Evolutionary conservation across 371 early-diverging fungal genomes (phyloP), one percentile per base, ranked within the genome.

Genomic region (Nematocida ironsii): DNA sequence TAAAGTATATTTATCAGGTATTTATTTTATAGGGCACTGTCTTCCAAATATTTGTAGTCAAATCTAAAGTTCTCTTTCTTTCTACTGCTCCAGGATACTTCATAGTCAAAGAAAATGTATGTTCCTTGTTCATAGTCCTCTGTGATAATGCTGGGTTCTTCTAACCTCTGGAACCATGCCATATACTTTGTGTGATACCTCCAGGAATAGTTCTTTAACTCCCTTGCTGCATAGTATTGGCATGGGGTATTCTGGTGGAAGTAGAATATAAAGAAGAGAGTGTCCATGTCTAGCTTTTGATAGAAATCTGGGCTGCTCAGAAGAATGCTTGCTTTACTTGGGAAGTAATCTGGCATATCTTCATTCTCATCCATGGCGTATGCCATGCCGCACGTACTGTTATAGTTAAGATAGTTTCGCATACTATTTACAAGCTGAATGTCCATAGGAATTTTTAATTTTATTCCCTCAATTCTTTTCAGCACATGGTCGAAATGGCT

Each of bases 151-250:
- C 91, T 92, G 25, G 98, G 98, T 87, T 98, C 96, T 83, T 95
- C 95, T 83, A 93, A 93, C 25, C 98, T 91, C 85, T 98, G 97
- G 89, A 98, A 98, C 98, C 97, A 97, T 27, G 95, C 95, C 80
- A 91, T 87, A 83, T 95, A 96, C 88, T 95, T 94, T 86, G 94
- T 95, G 88, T 98, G 97, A 87, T 94, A 97, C 70, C 98, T 90
- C 98, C 98, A 98, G 18, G 93, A 92, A 84, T 95, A 94, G 83
- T 92, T 91, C 86, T 96, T 97, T 72, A 98, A 87, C 85, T 95
- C 95, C 68, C 91, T 89, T 18, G 96, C 96, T 16, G 97, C 96
- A 68, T 95, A 89, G 84, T 92, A 93, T 92, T 98, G 97, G 78
- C 94, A 93, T 82, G 92, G 91, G 18, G 95, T 94, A 78, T 94